Base-by-base conservation (phyloP, 208 protist genomes). In the Wallacemonas rigidus region DNA sequence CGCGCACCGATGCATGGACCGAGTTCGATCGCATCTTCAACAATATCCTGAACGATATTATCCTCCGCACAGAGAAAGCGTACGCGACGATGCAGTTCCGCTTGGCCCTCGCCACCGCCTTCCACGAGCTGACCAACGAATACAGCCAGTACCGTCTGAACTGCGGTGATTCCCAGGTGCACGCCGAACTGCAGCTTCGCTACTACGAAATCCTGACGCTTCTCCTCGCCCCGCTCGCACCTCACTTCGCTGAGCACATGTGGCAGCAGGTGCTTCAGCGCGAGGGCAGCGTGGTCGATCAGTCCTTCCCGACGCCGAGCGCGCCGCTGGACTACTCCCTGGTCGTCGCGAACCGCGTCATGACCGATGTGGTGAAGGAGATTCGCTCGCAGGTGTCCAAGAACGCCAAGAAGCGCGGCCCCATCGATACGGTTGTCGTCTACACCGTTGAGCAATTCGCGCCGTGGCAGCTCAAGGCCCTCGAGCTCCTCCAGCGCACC, bases 191-290 rank as follows among this genome's bases (percentile, higher is more conserved):
- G 15, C 75, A 98, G 8, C 61, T 72, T 11, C 81, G 81, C 50
- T 99, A 96, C 76, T 95, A 99, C 71, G 92, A 99, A 72, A 75
- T 92, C 43, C 86, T 98, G 64, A 86, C 97, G 15, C 77, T 99
- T 12, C 79, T 99, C 40, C 55, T 99, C 26, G 80, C 92, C 58
- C 99, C 99, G n/a, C 92, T 99, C 57, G 92, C 88, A 36, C 98
- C 99, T 48, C 99, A 99, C 90, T 95, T 93, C 44, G 75, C 89
- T 54, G 98, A 99, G 78, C 79, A 99, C 67, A 80, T 99, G 55
- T 99, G 98, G 98, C 76, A 72, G 45, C 77, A 87, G 35, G 56
- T 99, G 12, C 80, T 98, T 5, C 79, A 95, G 26, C 14, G 11
- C 12, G 73, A 67, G 17, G 82, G 80, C 47, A 89, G 76, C 58